Conservation (phyloP, 2,329 filamentous ascomycete species). For the Rhynchosporium secalis region DNA sequence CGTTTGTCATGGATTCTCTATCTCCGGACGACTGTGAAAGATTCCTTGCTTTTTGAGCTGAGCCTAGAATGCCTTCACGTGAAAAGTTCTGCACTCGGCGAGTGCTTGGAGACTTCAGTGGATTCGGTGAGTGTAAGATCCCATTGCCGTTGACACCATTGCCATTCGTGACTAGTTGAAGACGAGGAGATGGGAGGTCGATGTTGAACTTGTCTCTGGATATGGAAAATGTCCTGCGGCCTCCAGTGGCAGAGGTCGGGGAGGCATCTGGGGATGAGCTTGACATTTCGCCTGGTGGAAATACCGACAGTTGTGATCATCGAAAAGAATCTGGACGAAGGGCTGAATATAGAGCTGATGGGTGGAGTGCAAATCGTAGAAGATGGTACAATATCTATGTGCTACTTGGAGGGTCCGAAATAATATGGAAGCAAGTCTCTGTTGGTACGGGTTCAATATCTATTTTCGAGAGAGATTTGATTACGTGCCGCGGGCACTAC, state of each 20-base stretch:
- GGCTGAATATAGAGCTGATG: slow-evolving; percentile 17
- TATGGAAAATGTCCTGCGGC: slow-evolving; percentile 36
- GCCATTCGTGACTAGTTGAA: slow-evolving; percentile 32
- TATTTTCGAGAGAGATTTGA: slow-evolving; percentile 31
- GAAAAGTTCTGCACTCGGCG: slow-evolving; percentile 51
- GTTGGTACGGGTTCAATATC: slow-evolving; percentile 28
- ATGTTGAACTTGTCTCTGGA: slow-evolving; percentile 37
- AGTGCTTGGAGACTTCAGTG: slow-evolving; percentile 53
- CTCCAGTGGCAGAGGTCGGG: slow-evolving; percentile 33
- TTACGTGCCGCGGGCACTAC: slow-evolving; percentile 29
- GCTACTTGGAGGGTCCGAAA: slow-evolving; percentile 21
- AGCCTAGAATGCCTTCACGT: slow-evolving; percentile 54
- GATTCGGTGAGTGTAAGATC: slow-evolving; percentile 31
- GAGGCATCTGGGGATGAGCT: slow-evolving; percentile 38
- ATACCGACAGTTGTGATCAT: slow-evolving; percentile 26
- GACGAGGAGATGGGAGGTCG: slow-evolving; percentile 35
- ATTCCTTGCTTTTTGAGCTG: slow-evolving; percentile 55
- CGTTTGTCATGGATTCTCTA: slow-evolving; percentile 39
- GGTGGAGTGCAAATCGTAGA: slow-evolving; percentile 19
- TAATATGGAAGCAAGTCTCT: slow-evolving; percentile 22
- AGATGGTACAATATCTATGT: slow-evolving; percentile 18
- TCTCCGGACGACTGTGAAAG: slow-evolving; percentile 56
- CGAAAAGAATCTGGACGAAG: slow-evolving; percentile 12
- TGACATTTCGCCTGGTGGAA: slow-evolving; percentile 34
- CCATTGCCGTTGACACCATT: slow-evolving; percentile 28